Evolutionary conservation across 768 basidiomycete genomes (phyloP).

Genomic region (Hygrophorus pudorinus): DNA sequence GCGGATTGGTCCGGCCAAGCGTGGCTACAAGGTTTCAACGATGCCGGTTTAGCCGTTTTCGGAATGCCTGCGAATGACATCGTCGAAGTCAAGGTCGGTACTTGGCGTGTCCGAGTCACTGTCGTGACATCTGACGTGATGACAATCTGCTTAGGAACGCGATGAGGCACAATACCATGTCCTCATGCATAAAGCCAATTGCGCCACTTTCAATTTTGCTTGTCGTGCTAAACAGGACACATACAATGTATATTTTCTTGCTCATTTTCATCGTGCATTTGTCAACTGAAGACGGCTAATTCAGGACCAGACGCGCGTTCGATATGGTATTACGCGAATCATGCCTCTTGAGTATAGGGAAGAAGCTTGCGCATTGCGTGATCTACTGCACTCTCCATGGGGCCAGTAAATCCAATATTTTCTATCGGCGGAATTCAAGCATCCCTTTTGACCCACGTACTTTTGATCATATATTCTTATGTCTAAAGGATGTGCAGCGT

Average conservation of each 20-base stretch:
- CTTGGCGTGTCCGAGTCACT: too few relatives aligned
- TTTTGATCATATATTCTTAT: too few relatives aligned
- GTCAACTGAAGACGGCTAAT: background rate
- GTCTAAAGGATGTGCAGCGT: background rate
- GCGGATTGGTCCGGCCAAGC: constrained; percentile 85
- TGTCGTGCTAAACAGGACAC: constrained; percentile 84
- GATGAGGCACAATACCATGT: constrained; percentile 49
- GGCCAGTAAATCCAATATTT: constrained; percentile 19
- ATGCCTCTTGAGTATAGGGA: constrained; percentile 55
- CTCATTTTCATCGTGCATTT: background rate
- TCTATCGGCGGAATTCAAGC: too few relatives aligned
- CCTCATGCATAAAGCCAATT: constrained; percentile 53
- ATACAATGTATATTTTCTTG: constrained; percentile 56
- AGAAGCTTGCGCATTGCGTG: constrained; percentile 50
- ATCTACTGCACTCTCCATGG: constrained; percentile 54
- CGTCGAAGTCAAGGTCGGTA: constrained; percentile 52
- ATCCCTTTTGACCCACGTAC: too few relatives aligned
- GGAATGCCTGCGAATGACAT: constrained; percentile 74
- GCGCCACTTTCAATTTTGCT: constrained; percentile 69
- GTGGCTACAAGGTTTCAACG: constrained; percentile 96
- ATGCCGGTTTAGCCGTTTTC: constrained; percentile 70
- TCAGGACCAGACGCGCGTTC: constrained; percentile 73
- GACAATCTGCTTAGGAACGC: constrained; percentile 33
- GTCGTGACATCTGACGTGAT: background rate
- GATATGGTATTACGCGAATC: constrained; percentile 73